Evolutionary conservation across 306 rosid species (phyloP).

Genomic region (Corylus heterophylla): DNA sequence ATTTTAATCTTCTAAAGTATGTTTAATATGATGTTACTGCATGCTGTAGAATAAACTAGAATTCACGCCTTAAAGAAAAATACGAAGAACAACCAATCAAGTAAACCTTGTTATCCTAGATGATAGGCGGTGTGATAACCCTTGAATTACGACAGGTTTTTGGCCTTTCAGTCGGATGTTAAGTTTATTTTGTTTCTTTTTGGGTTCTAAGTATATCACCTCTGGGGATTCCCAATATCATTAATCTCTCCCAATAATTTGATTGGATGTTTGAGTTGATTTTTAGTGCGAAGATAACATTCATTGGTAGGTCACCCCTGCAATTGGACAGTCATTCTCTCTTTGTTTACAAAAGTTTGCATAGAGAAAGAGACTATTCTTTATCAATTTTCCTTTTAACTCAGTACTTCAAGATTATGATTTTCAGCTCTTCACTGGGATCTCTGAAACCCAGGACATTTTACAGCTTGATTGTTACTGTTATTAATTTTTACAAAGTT

Average conservation of each 20-base stretch:
- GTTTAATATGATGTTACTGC: background rate
- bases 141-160: background rate
- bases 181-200: background rate
- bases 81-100: background rate
- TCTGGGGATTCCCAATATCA: background rate
- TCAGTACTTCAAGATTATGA: background rate
- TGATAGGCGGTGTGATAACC: background rate
- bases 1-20: background rate
- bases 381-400: background rate
- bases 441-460: background rate
- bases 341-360: background rate
- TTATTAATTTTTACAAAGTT: background rate
- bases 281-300: background rate
- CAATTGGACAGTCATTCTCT: background rate
- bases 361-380: conserved; percentile 4
- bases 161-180: background rate
- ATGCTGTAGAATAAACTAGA: too few species aligned
- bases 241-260: background rate
- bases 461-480: background rate
- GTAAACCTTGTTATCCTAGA: background rate
- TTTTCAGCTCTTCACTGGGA: background rate
- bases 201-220: background rate
- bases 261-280: background rate
- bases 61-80: background rate
- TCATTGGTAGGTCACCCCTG: background rate